phyloP scores from a whole-genome alignment of 306 rosid genomes.

The Macrotyloma uniflorum region DNA sequence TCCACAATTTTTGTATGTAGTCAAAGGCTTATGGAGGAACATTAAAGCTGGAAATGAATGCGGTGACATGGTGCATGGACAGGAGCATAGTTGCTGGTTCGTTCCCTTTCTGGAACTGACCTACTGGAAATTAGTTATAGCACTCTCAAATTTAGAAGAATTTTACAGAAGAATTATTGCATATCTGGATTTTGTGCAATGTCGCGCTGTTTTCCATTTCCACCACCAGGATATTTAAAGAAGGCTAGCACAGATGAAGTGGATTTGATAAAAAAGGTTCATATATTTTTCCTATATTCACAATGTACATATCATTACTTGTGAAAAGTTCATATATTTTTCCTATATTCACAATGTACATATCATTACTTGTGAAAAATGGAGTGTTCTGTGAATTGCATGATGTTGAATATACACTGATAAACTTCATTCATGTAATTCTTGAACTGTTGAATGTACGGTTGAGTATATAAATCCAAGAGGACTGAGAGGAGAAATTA shows the following conservation, averaged over 20 bases:
- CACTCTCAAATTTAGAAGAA: conserved; percentile 55
- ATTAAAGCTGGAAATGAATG: conserved; percentile 80
- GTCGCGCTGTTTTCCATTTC: conserved; percentile 99
- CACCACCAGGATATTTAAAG: conserved; percentile 94
- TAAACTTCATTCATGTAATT: not conserved
- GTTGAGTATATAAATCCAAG: not conserved
- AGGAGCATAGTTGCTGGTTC: conserved; percentile 80
- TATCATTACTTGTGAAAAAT: conserved; percentile 13
- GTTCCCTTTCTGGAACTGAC: conserved; percentile 67
- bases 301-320: conserved; percentile 29
- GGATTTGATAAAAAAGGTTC: conserved; percentile 76
- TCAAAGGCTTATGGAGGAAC: conserved; percentile 59
- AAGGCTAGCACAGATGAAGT: conserved; percentile 65
- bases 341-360: conserved; percentile 31
- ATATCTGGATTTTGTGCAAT: conserved; percentile 74
- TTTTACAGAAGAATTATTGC: conserved; percentile 45
- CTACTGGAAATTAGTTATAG: conserved; percentile 56
- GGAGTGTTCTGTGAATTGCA: conserved; percentile 18
- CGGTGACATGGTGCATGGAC: conserved; percentile 98
- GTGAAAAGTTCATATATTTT: conserved; percentile 67
- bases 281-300: conserved; percentile 38
- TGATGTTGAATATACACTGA: not conserved
- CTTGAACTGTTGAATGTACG: not conserved
- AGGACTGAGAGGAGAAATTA: conserved; percentile 3
- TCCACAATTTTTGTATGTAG: conserved; percentile 45